Conservation (phyloP, 2,329 filamentous ascomycete genomes). For the Chaetothyriales sp. region DNA sequence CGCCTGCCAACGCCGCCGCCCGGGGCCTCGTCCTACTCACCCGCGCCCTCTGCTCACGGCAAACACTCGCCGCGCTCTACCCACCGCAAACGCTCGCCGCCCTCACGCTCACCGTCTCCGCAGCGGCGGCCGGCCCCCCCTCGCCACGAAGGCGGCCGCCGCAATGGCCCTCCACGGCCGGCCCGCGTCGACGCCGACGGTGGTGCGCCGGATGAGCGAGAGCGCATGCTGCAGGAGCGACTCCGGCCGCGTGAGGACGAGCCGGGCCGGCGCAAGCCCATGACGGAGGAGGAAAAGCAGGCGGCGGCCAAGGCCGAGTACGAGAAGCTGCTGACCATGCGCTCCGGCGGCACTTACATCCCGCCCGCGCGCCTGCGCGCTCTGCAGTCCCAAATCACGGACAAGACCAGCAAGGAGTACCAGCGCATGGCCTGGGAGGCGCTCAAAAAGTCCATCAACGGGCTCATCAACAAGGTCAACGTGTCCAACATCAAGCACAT, state of each 20-base stretch:
- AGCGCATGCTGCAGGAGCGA: slow-evolving; percentile 39
- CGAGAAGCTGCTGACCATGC: slow-evolving; percentile 79
- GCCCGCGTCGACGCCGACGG: slow-evolving; percentile 31
- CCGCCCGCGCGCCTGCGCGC: slow-evolving; percentile 81
- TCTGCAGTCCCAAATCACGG: slow-evolving; percentile 90
- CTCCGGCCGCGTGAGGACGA: slow-evolving; percentile 39
- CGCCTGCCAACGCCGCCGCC: slow-evolving; percentile 45
- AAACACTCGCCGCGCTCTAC: slow-evolving; percentile 46
- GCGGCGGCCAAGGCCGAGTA: slow-evolving; percentile 83
- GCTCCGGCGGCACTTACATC: slow-evolving; percentile 92
- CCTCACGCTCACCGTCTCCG: slow-evolving; percentile 33
- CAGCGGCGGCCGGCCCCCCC: slow-evolving; percentile 37
- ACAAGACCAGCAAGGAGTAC: slow-evolving; percentile 91
- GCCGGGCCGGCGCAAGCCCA: slow-evolving; percentile 35
- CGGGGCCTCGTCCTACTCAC: slow-evolving; percentile 34
- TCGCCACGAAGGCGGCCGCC: slow-evolving; percentile 20
- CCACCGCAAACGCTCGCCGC: slow-evolving; percentile 17
- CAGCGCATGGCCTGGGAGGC: slow-evolving; percentile 99
- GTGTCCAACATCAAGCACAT: slow-evolving; percentile 96
- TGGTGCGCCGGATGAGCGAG: slow-evolving; percentile 35
- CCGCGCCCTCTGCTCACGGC: slow-evolving; percentile 33
- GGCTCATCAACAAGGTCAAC: slow-evolving; percentile 98
- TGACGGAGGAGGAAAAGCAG: slow-evolving; percentile 70
- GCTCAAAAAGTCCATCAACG: slow-evolving; percentile 96
- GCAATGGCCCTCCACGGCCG: neutral